phyloP scores from a whole-genome alignment of 306 rosid genomes.

The Citrullus mucosospermus region DNA sequence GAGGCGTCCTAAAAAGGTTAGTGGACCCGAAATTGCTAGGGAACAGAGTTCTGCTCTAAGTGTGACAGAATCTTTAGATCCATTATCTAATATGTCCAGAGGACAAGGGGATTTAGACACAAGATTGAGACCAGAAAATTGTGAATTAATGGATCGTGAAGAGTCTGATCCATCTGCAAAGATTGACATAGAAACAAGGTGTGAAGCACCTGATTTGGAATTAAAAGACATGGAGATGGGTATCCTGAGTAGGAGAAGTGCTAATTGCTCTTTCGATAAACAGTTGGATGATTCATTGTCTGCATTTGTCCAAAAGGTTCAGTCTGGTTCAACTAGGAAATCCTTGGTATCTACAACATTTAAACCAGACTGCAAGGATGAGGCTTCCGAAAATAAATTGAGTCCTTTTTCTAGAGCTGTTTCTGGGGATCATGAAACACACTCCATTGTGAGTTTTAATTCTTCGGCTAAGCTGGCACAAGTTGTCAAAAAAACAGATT shows the following conservation, averaged over 20 bases:
- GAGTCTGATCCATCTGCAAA: conserved; percentile 16
- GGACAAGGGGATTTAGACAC: conserved; percentile 17
- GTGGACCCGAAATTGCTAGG: conserved; percentile 33
- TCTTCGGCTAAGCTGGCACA: conserved; percentile 17
- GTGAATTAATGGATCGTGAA: not conserved
- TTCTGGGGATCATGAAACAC: conserved; percentile 14
- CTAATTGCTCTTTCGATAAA: conserved; percentile 22
- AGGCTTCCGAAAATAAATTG: conserved; percentile 26
- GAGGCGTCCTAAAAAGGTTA: conserved; percentile 75
- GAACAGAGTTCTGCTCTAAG: conserved; percentile 27
- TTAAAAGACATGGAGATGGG: conserved; percentile 13
- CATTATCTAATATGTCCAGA: conserved; percentile 12
- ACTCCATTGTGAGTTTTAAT: conserved; percentile 17
- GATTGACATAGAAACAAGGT: conserved; percentile 15
- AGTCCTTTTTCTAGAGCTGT: conserved; percentile 14
- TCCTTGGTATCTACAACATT: conserved; percentile 18
- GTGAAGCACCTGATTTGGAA: conserved; percentile 15
- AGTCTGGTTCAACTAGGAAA: conserved; percentile 36
- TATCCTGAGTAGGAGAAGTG: conserved; percentile 16
- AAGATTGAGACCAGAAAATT: conserved; percentile 14
- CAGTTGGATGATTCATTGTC: conserved; percentile 45
- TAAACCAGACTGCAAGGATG: conserved; percentile 26
- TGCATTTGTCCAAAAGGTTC: conserved; percentile 32
- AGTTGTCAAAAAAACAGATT: conserved; percentile 5
- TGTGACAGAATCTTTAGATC: conserved; percentile 21